Evolutionary conservation across 495 filamentous ascomycete species (phyloP), one percentile per base, ranked within the genome.

Genomic region (Penicillium canariense): DNA sequence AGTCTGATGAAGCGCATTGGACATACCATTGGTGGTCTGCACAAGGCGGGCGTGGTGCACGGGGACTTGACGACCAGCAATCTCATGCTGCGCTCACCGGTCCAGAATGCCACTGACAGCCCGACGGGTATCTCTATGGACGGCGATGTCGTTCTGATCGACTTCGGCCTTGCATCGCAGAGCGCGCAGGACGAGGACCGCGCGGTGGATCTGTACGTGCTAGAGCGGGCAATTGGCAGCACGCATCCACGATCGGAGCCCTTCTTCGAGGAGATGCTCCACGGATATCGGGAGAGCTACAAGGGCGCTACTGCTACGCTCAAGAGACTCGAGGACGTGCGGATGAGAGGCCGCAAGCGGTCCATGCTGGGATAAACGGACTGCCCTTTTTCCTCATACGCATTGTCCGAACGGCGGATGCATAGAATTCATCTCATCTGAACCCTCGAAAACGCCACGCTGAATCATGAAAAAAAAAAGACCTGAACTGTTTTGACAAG

Each of bases 1-100:
- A 78, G 67, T 20, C 63, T 95, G 65, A 85, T 97, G 83, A 74
- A 73, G 48, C 77, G 80, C 66, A 84, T 97, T 53, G 94, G 92
- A 0, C 52, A 63, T 12, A 84, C 83, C 5, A 83, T 97, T 15
- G 94, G 90, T n/a, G 77, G 66, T 36, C 73, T 98, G 73, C 94
- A 98, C 75, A 79, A 76, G 46, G 79, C 81, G 17, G 93, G 94
- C 14, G 84, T 97, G 38, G 82, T 95, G 44, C 94, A 98, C 77
- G 94, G 94, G 39, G 94, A 98, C 74, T 73, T 98, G 75, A 98
- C 95, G 54, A 98, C 93, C 52, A 97, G 92, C 73, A 98, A 98
- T 74, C 75, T 99, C 70, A 97, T 99, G 84, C 68, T 99, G 43
- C 68, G 86, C 50, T 54, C 56, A 34, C 38, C 34, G 48, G 32